Evolutionary conservation across 495 filamentous ascomycete species (phyloP), one percentile per base, ranked within the genome.

Genomic region (Oidiodendron maius): DNA sequence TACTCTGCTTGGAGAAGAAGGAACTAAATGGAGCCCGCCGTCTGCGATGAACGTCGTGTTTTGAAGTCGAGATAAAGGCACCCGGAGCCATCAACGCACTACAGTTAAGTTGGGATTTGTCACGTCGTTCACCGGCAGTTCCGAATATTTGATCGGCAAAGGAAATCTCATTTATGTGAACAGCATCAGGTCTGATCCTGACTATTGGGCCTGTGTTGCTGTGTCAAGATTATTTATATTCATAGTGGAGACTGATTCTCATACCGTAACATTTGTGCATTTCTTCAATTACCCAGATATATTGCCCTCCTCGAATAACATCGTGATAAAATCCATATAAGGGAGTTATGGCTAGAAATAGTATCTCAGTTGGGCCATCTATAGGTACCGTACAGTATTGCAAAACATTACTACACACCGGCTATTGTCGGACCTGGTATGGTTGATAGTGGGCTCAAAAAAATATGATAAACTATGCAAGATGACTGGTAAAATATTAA

Each of bases 101-200:
- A 0, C 16, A 6, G n/a, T 16, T 17, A 0, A 30, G 2, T 10
- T 39, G 13, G 22, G 10, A 21, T 40, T 50, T 54, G 22, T 39
- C 30, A 16, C 44, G 40, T 1, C 17, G 21, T 12, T 42, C 36
- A 4, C 39, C 38, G 15, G 52, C 16, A 2, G 11, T 24, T 0
- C 24, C 26, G 56, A 75, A 81, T 9, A 82, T 25, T 16, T 63
- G 57, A 43, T 77, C 65, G 38, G 68, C 74, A 57, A 64, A 82
- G 6, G 71, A 62, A 0, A 71, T 70, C 56, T 81, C 75, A 28
- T 66, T 59, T 46, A 80, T 65, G 50, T 79, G 76, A 0, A 83
- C 30, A 44, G 78, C 76, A 39, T 70, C 50, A 0, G 81, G 78
- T 25, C 59, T 73, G 59, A 82, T 79, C 16, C 78, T 69, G 6